Conservation (phyloP, 169 alveolate species). For the Theileria sp. region DNA sequence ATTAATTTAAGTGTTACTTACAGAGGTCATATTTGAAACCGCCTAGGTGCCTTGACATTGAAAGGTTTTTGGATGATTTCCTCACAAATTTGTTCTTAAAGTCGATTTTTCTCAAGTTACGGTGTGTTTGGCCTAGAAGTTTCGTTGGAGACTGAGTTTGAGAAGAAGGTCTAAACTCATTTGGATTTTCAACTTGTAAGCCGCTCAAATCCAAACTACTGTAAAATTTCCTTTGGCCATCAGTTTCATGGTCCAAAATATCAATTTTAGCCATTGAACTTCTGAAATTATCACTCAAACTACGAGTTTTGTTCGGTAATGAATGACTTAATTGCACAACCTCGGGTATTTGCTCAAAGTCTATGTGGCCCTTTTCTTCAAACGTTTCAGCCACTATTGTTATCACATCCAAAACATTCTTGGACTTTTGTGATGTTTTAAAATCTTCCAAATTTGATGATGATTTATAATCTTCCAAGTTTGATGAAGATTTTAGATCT, state of each 20-base stretch:
- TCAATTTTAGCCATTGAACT: slow-evolving; percentile 25
- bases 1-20: not conserved
- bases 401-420: slow-evolving; percentile 28
- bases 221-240: not conserved
- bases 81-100: slow-evolving; percentile 29
- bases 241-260: slow-evolving; percentile 34
- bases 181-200: not conserved
- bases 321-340: not conserved
- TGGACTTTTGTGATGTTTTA: slow-evolving; percentile 21
- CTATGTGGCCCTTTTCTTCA: slow-evolving; percentile 50
- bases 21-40: not conserved
- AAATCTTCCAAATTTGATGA: slow-evolving; percentile 7
- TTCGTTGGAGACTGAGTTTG: not conserved
- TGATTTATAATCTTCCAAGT: not conserved
- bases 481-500: not conserved
- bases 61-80: slow-evolving; percentile 19
- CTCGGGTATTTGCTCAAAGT: slow-evolving; percentile 17
- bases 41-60: slow-evolving; percentile 32
- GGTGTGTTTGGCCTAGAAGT: not conserved
- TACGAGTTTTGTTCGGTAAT: slow-evolving; percentile 28
- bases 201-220: not conserved
- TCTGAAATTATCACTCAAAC: slow-evolving; percentile 24
- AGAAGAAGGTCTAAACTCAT: not conserved
- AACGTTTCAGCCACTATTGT: slow-evolving; percentile 28
- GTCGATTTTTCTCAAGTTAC: not conserved